A percentile compares a stretch with the other conserved stretches of the same genome.
These are phyloP conservation scores for Karstenula rhodostoma DNA, from an alignment of 2,329 filamentous ascomycete genomes.

Conservation along the genomic window DNA sequence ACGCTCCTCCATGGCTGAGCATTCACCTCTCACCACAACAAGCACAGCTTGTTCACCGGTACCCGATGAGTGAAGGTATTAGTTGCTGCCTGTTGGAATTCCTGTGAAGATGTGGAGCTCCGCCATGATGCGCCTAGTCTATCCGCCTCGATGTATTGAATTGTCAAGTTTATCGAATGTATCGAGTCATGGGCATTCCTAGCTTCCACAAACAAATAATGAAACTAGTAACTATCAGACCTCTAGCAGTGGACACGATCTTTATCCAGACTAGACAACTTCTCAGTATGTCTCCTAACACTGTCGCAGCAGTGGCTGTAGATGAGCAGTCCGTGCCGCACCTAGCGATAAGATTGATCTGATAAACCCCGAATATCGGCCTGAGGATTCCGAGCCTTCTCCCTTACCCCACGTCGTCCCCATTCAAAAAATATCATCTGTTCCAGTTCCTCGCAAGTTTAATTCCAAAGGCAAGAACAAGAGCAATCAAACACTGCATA, in stretches of 20 bases:
- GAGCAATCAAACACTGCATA: no score
- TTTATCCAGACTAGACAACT: no score
- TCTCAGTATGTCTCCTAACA: no score
- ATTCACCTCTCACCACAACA: no score
- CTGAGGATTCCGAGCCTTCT: not conserved
- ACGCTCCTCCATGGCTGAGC: not conserved
- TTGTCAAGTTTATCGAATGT: not conserved
- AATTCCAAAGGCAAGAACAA: no score
- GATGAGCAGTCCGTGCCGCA: not conserved
- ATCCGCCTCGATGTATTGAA: no score
- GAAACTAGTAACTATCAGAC: no score
- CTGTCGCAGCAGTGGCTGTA: not conserved
- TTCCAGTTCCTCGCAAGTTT: not conserved
- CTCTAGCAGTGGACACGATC: no score
- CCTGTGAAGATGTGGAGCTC: not conserved
- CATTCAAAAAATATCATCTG: not conserved
- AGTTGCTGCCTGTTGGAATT: not conserved
- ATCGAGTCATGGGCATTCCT: not conserved
- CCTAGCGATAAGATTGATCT: slow-evolving; percentile 1
- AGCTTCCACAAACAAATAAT: not conserved
- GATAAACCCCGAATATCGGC: not conserved
- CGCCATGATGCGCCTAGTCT: no score
- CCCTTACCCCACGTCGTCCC: not conserved
- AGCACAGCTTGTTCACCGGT: no score
- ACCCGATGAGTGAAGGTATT: not conserved